A percentile compares a stretch with the other conserved stretches of the same genome.
These are phyloP conservation scores for Meyerozyma athensensis DNA, from an alignment of 1,139 yeast genomes.

Conservation along the genomic window DNA sequence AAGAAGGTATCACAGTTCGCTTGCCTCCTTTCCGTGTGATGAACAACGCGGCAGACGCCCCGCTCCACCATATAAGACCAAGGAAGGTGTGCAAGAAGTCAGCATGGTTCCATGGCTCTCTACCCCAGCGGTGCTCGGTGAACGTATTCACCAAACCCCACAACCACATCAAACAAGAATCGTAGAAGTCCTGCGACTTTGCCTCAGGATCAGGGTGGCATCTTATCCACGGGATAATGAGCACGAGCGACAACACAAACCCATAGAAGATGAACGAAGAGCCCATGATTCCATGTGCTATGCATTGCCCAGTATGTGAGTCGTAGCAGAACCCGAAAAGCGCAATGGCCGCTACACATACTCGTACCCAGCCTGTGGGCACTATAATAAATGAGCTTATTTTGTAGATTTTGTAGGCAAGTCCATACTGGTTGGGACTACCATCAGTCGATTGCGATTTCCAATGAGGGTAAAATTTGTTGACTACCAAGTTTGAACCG, in stretches of 20 bases:
- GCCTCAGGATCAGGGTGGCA: constrained; percentile 21
- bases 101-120: constrained; percentile 81
- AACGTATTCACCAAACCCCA: constrained; percentile 95
- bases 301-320: constrained; percentile 80
- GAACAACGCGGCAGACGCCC: constrained; percentile 80
- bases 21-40: constrained; percentile 54
- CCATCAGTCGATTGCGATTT: constrained; percentile 5
- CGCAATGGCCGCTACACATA: constrained; percentile 78
- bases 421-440: constrained; percentile 7
- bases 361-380: constrained; percentile 62
- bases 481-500: constrained; percentile 46
- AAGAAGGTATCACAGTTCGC: constrained; percentile 75
- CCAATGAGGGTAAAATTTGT: constrained; percentile 28
- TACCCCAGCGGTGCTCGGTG: constrained; percentile 94
- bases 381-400: constrained; percentile 41
- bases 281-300: constrained; percentile 97
- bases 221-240: constrained; percentile 67
- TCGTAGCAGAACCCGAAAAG: constrained; percentile 75
- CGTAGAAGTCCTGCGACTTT: constrained; percentile 77
- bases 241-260: constrained; percentile 57
- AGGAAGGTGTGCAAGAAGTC: constrained; percentile 91
- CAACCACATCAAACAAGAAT: constrained; percentile 68
- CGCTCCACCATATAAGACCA: constrained; percentile 97
- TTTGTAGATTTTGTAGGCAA: constrained; percentile 33
- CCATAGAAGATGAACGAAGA: constrained; percentile 80